Percentiles rank a stretch among this genome's conserved stretches.
Conservation (phyloP, 345 rosid species). For the Anacardium occidentale region DNA sequence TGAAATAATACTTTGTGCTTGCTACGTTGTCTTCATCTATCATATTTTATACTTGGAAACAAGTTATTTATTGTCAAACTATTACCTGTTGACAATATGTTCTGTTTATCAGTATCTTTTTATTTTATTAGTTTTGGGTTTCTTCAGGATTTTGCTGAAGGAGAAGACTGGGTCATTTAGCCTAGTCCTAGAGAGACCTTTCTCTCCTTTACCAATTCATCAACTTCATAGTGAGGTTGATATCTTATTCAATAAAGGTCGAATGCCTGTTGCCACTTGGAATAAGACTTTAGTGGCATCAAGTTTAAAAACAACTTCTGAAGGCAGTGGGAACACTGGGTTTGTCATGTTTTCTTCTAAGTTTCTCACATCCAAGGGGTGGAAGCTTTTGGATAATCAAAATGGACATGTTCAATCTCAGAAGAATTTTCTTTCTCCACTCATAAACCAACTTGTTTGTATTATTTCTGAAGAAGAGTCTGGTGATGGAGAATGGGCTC, state of each 20-base stretch:
- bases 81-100: slow-evolving; percentile 10
- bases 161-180: slow-evolving; percentile 59
- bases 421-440: slow-evolving; percentile 43
- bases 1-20: background rate
- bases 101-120: slow-evolving; percentile 30
- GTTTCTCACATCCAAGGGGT: slow-evolving; percentile 52
- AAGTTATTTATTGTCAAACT: background rate
- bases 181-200: slow-evolving; percentile 83
- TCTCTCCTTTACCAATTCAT: slow-evolving; percentile 76
- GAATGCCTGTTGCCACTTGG: slow-evolving; percentile 72
- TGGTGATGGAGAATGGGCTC: slow-evolving; percentile 89
- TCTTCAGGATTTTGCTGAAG: slow-evolving; percentile 64
- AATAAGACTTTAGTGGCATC: slow-evolving; percentile 53
- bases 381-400: slow-evolving; percentile 52
- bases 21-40: background rate
- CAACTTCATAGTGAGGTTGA: slow-evolving; percentile 61
- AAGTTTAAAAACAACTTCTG: slow-evolving; percentile 39
- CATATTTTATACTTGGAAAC: background rate
- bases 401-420: slow-evolving; percentile 34
- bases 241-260: slow-evolving; percentile 68
- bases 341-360: slow-evolving; percentile 75
- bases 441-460: slow-evolving; percentile 53
- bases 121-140: slow-evolving; percentile 44
- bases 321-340: slow-evolving; percentile 71
- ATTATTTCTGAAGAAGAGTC: slow-evolving; percentile 67